phyloP scores from a whole-genome alignment of 176 grass and related monocot genomes.

The Calamus simplicifolius region DNA sequence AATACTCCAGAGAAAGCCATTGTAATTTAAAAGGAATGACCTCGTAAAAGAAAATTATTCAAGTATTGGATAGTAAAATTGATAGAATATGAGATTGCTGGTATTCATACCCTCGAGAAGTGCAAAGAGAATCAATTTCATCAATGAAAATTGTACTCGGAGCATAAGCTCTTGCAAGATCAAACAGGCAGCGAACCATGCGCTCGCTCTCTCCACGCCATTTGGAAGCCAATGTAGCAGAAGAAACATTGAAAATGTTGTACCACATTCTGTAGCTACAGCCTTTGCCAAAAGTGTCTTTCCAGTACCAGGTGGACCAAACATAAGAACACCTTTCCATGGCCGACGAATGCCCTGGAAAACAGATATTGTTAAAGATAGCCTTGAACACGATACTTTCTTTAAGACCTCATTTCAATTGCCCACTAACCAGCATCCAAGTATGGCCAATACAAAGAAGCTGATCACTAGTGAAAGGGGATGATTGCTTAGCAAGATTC shows the following conservation, averaged over 20 bases:
- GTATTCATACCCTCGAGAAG: conserved; percentile 72
- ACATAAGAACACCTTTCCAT: conserved; percentile 99
- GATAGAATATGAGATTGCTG: background rate
- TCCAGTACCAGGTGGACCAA: conserved; percentile 94
- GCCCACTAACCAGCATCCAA: no score
- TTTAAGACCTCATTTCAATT: conserved; percentile 3
- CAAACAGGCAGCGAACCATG: conserved; percentile 92
- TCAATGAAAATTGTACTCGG: conserved; percentile 97
- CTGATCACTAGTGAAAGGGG: no score
- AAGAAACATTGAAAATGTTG: conserved; percentile 99
- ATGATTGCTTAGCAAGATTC: no score
- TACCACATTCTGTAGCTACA: conserved; percentile 97
- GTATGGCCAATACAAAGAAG: no score
- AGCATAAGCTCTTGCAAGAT: conserved; percentile 89
- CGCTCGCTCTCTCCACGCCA: conserved; percentile 96
- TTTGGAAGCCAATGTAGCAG: conserved; percentile 95
- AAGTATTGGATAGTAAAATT: no score
- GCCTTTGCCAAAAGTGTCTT: conserved; percentile 98
- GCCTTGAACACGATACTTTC: conserved; percentile 5
- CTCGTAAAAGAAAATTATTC: no score
- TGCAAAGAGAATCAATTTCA: conserved; percentile 97
- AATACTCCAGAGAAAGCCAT: no score
- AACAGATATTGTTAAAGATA: conserved; percentile 8
- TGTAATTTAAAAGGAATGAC: no score
- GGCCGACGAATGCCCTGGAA: conserved; percentile 92